Evolutionary conservation across 2,329 filamentous ascomycete species (phyloP), one percentile per base, ranked within the genome.

Genomic region (Sporothrix variecibatus): DNA sequence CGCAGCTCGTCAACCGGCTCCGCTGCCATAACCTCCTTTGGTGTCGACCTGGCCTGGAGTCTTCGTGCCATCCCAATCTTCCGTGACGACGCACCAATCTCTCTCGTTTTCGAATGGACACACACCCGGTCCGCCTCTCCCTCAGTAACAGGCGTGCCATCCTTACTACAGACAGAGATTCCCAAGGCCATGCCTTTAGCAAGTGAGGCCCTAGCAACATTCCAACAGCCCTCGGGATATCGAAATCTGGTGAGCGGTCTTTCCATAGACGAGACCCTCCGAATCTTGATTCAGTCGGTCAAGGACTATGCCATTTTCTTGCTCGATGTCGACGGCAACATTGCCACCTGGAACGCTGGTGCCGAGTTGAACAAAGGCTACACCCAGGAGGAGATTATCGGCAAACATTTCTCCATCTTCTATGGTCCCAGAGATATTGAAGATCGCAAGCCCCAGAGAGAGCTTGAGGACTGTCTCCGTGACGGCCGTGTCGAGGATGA

Each of bases 261-360:
- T 8, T 60, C 75, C 15, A 31, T 31, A 2, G 74, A 76, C 77
- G 87, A 89, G 77, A 86, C 85, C 4, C 90, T 90, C 78, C 87
- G 87, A n/a, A 87, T 90, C 53, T 82, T 92, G 43, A 84, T 91
- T 49, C 86, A 91, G 76, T 87, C 86, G 0, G 87, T 90, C 77
- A 89, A 87, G 79, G 87, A 90, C 75, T 90, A 90, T 77, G 88
- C 88, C 74, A 91, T 91, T 75, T 91, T 90, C 78, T 87, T 90
- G 81, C 83, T 90, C 38, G 87, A 90, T 71, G 84, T 86, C 0
- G 80, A 82, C 3, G 88, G 88, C n/a, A 81, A 85, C 76, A 84
- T 90, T 20, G 84, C 84, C 1, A 89, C 88, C 0, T 90, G 88
- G 88, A 90, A 90, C 76, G 81, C 83, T 0, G 88, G 88, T 1